Evolutionary conservation across 305 asterid genomes (phyloP).

Genomic region (Andrographis paniculata): DNA sequence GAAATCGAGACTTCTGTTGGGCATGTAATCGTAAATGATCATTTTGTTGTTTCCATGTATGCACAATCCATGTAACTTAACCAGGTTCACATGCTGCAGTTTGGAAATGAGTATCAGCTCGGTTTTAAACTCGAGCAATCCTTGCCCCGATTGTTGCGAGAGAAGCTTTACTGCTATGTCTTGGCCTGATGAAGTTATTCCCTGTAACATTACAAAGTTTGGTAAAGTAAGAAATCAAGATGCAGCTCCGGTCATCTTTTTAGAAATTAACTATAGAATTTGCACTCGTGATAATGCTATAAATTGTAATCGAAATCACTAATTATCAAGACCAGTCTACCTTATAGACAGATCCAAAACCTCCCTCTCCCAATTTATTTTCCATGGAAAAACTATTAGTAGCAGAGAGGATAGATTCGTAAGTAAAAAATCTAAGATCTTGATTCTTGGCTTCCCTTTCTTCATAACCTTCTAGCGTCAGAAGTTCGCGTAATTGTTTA

Average conservation of each 20-base stretch:
- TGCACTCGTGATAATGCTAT: not conserved
- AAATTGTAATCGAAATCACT: not conserved
- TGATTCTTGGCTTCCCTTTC: slow-evolving; percentile 15
- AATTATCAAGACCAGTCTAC: slow-evolving; percentile 7
- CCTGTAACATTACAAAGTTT: slow-evolving; percentile 22
- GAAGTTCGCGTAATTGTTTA: slow-evolving; percentile 14
- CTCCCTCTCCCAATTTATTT: too few relatives aligned
- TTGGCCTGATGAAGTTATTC: slow-evolving; percentile 31
- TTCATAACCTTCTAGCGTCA: slow-evolving; percentile 25
- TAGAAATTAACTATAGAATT: not conserved
- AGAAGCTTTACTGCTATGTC: slow-evolving; percentile 45
- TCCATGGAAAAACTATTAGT: not conserved
- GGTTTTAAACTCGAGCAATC: slow-evolving; percentile 42
- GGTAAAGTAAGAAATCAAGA: not conserved
- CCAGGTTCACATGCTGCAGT: slow-evolving; percentile 48
- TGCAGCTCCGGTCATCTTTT: not conserved
- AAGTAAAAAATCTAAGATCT: not conserved
- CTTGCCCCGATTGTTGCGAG: too few relatives aligned
- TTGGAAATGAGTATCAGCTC: slow-evolving; percentile 43
- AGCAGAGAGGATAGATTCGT: not conserved
- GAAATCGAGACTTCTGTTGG: slow-evolving; percentile 47
- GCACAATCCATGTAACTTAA: slow-evolving; percentile 43
- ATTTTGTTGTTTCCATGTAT: slow-evolving; percentile 35
- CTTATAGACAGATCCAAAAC: slow-evolving; percentile 44
- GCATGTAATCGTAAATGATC: slow-evolving; percentile 37